Conservation (phyloP, 495 filamentous ascomycete genomes). For the Monascus purpureus region DNA sequence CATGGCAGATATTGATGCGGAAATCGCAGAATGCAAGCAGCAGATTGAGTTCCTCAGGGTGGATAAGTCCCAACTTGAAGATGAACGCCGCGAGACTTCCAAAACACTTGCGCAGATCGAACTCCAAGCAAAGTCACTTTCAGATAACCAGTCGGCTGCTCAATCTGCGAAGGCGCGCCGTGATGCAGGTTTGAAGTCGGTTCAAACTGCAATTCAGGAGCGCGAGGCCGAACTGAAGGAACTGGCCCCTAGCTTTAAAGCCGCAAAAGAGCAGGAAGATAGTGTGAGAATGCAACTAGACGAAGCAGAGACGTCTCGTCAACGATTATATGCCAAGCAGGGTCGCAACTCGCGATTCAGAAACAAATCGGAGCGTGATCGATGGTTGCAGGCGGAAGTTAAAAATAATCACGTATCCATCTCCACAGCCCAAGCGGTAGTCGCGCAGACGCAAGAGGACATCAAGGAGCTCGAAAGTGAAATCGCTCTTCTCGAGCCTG, state of each 20-base stretch:
- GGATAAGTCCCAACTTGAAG: conserved; percentile 80
- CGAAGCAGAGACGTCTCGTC: conserved; percentile 58
- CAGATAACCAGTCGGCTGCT: conserved; percentile 65
- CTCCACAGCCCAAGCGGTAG: conserved; percentile 65
- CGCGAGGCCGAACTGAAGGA: conserved; percentile 64
- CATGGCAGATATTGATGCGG: conserved; percentile 58
- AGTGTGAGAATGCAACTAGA: conserved; percentile 54
- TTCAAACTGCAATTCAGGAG: conserved; percentile 57
- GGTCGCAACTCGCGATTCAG: conserved; percentile 78
- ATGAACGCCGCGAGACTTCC: conserved; percentile 71
- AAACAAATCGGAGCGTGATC: conserved; percentile 77
- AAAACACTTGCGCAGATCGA: conserved; percentile 71
- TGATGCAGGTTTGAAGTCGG: conserved; percentile 56
- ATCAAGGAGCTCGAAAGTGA: conserved; percentile 58
- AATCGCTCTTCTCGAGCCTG: conserved; percentile 56
- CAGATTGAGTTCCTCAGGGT: conserved; percentile 74
- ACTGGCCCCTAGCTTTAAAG: conserved; percentile 59
- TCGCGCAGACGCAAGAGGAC: conserved; percentile 72
- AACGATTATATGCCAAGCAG: conserved; percentile 86
- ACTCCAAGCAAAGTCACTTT: conserved; percentile 64
- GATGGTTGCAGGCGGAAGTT: conserved; percentile 67
- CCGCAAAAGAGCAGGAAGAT: conserved; percentile 58
- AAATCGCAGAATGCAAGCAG: conserved; percentile 65
- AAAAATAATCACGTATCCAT: conserved; percentile 63
- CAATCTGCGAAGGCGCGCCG: conserved; percentile 55